These are phyloP conservation scores for Tylopilus balloui DNA, from an alignment of 768 basidiomycete species.

Conservation along the genomic window DNA sequence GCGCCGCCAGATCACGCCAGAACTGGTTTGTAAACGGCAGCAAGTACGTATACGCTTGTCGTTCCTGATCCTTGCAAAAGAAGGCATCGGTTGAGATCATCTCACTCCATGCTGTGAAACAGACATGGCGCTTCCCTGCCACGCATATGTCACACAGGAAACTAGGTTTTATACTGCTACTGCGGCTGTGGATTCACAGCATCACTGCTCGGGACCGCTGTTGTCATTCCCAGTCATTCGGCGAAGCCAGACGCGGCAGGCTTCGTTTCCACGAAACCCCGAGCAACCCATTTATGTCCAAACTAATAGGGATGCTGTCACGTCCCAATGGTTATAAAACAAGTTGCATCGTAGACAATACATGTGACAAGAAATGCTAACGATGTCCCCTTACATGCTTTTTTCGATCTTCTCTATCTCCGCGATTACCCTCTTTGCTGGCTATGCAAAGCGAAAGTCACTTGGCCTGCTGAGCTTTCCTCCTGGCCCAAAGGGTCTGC, in stretches of 20 bases:
- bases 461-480: slow-evolving; percentile 11
- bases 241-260: not conserved
- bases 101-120: not conserved
- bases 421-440: slow-evolving; percentile 6
- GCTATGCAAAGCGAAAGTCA: slow-evolving; percentile 12
- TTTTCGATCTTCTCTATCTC: slow-evolving; percentile 4
- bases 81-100: not conserved
- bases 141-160: not conserved
- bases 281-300: slow-evolving; percentile 4
- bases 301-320: not conserved
- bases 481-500: slow-evolving; percentile 31
- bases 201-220: not conserved
- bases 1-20: not conserved
- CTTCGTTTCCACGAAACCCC: slow-evolving; percentile 5
- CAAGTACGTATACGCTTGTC: not conserved
- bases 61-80: not conserved
- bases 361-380: slow-evolving; percentile 1
- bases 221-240: not conserved
- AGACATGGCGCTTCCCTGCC: not conserved
- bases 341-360: not conserved
- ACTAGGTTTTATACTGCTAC: not conserved
- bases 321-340: slow-evolving; percentile 16
- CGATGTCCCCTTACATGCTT: slow-evolving; percentile 6
- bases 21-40: slow-evolving; percentile 1
- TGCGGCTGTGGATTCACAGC: not conserved